These are phyloP conservation scores for Grosmannia clavigera DNA, from an alignment of 2,329 filamentous ascomycete species.

Conservation along the genomic window DNA sequence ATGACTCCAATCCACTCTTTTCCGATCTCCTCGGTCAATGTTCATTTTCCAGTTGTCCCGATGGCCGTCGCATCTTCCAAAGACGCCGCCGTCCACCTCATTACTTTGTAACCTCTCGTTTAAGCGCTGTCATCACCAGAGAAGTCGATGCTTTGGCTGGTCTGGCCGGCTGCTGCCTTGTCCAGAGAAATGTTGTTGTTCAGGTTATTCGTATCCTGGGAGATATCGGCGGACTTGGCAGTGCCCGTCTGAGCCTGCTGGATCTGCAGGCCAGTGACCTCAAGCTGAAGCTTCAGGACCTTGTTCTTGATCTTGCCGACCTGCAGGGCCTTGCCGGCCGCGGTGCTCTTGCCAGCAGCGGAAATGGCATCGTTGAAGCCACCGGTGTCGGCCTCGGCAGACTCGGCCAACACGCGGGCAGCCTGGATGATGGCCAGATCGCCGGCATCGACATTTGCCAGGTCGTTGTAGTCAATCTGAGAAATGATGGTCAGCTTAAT, in stretches of 20 bases:
- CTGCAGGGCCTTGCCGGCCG: constrained; percentile 31
- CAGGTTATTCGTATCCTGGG: constrained; percentile 36
- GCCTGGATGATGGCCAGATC: constrained; percentile 39
- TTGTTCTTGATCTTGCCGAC: constrained; percentile 50
- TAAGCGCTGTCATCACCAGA: constrained; percentile 9
- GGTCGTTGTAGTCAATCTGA: constrained; percentile 30
- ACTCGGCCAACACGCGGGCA: constrained; percentile 36
- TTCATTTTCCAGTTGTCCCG: background rate
- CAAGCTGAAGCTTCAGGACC: constrained; percentile 43
- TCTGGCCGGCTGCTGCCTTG: constrained; percentile 20
- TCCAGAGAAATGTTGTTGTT: constrained; percentile 36
- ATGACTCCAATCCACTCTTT: background rate
- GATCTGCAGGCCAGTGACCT: constrained; percentile 37
- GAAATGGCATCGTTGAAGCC: constrained; percentile 42
- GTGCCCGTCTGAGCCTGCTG: constrained; percentile 34
- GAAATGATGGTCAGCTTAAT: background rate
- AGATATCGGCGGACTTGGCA: constrained; percentile 30
- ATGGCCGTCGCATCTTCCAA: background rate
- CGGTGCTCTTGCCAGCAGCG: constrained; percentile 27
- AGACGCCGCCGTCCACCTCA: background rate
- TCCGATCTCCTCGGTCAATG: background rate
- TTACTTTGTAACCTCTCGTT: background rate
- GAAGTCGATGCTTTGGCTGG: constrained; percentile 25
- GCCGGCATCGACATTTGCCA: constrained; percentile 29
- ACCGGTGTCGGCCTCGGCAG: constrained; percentile 35